These are phyloP conservation scores for Rubroboletus pulcherrimus DNA, from an alignment of 768 basidiomycete species.

Conservation along the genomic window DNA sequence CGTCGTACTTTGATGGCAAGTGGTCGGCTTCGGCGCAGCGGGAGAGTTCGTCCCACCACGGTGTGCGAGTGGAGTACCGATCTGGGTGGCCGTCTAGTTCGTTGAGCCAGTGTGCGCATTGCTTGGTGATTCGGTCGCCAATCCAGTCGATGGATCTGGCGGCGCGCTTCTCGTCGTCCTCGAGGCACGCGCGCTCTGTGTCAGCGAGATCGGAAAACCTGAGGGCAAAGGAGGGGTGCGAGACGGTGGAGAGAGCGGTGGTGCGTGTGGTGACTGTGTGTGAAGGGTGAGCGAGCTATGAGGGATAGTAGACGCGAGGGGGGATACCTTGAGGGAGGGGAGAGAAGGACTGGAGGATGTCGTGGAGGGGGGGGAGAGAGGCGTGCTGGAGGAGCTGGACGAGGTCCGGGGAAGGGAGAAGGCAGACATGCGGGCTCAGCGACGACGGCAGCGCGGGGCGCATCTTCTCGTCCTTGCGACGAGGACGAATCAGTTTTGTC, in stretches of 20 bases:
- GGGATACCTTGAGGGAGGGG: constrained; percentile 72
- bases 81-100: constrained; percentile 51
- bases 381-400: constrained; percentile 52
- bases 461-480: constrained; percentile 30
- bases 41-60: constrained; percentile 87
- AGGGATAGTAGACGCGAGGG: background rate
- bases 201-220: constrained; percentile 75
- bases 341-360: constrained; percentile 81
- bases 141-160: constrained; percentile 86
- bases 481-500: background rate
- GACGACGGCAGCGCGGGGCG: constrained; percentile 62
- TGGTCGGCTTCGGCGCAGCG: constrained; percentile 75
- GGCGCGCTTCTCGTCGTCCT: constrained; percentile 77
- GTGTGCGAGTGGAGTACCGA: constrained; percentile 46
- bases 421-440: constrained; percentile 77
- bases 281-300: constrained; percentile 2
- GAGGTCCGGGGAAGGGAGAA: constrained; percentile 70
- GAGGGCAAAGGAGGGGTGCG: constrained; percentile 68
- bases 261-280: constrained; percentile 75
- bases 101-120: constrained; percentile 68
- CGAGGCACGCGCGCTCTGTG: constrained; percentile 69
- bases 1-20: constrained; percentile 66
- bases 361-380: constrained; percentile 63
- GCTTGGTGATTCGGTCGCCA: constrained; percentile 59
- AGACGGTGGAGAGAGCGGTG: constrained; percentile 62